Percentiles rank a stretch among this genome's conserved stretches.
These are phyloP conservation scores for Guadua angustifolia DNA, from an alignment of 176 grass and related monocot species.

Conservation along the genomic window DNA sequence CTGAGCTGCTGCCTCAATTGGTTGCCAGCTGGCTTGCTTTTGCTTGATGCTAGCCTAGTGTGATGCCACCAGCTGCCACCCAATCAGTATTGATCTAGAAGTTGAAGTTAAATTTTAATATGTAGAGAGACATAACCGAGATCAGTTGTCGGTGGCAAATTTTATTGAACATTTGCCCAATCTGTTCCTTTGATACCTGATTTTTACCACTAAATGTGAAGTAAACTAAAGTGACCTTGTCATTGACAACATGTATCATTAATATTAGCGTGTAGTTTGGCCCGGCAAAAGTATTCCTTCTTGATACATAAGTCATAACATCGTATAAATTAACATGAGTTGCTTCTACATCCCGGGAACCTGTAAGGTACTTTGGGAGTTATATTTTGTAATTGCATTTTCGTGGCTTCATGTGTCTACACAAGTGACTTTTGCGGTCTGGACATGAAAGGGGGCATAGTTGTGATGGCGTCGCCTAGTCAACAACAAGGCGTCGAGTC, in stretches of 20 bases:
- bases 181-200: constrained; percentile 10
- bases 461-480: too few species aligned
- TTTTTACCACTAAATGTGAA: constrained; percentile 11
- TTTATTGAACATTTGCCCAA: not conserved
- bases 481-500: too few species aligned
- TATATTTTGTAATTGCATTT: constrained; percentile 4
- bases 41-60: not conserved
- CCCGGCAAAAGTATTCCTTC: not conserved
- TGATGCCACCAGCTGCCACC: not conserved
- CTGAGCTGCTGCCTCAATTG: not conserved
- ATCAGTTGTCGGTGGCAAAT: not conserved
- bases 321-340: not conserved
- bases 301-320: not conserved
- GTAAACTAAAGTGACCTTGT: not conserved
- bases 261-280: not conserved
- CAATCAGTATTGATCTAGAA: not conserved
- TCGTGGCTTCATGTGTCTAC: not conserved
- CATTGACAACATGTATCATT: not conserved
- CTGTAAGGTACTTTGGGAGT: not conserved
- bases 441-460: not conserved
- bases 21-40: constrained; percentile 4
- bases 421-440: not conserved
- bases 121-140: not conserved
- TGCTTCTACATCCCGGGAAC: not conserved
- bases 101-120: constrained; percentile 1